phyloP scores from a whole-genome alignment of 306 rosid species.

The Casuarina glauca region DNA sequence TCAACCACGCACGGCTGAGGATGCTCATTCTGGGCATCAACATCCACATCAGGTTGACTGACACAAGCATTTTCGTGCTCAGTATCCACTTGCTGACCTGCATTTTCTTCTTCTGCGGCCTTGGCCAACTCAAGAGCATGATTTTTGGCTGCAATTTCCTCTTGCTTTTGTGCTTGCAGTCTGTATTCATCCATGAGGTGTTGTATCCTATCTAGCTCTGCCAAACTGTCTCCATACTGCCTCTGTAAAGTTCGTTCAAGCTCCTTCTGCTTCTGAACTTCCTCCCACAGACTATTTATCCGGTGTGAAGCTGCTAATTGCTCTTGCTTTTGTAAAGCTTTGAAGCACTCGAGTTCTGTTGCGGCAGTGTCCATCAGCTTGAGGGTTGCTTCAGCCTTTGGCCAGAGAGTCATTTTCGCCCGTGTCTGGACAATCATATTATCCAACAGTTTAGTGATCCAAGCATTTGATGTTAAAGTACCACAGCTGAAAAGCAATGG shows the following conservation, averaged over 20 bases:
- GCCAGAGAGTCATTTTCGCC: slow-evolving; percentile 74
- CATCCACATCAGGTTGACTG: slow-evolving; percentile 32
- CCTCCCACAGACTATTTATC: slow-evolving; percentile 65
- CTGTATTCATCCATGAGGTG: slow-evolving; percentile 47
- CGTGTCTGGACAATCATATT: slow-evolving; percentile 55
- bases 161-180: slow-evolving; percentile 47
- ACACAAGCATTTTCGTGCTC: slow-evolving; percentile 23
- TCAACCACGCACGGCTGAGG: slow-evolving; percentile 13
- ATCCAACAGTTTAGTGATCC: slow-evolving; percentile 9
- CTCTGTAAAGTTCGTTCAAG: slow-evolving; percentile 71
- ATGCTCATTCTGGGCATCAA: slow-evolving; percentile 29
- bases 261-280: slow-evolving; percentile 85
- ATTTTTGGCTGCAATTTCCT: slow-evolving; percentile 49
- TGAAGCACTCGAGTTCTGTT: slow-evolving; percentile 85
- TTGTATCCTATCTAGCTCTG: slow-evolving; percentile 55
- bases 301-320: slow-evolving; percentile 75
- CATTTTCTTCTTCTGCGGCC: slow-evolving; percentile 38
- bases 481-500: slow-evolving; percentile 1
- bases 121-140: slow-evolving; percentile 39
- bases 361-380: slow-evolving; percentile 88
- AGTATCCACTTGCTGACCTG: slow-evolving; percentile 32
- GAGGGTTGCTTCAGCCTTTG: slow-evolving; percentile 80
- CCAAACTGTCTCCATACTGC: slow-evolving; percentile 65
- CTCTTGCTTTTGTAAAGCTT: slow-evolving; percentile 86
- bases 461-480: slow-evolving; percentile 1